These are phyloP conservation scores for Dactylis glomerata DNA, from an alignment of 176 grass and related monocot species.

Conservation along the genomic window DNA sequence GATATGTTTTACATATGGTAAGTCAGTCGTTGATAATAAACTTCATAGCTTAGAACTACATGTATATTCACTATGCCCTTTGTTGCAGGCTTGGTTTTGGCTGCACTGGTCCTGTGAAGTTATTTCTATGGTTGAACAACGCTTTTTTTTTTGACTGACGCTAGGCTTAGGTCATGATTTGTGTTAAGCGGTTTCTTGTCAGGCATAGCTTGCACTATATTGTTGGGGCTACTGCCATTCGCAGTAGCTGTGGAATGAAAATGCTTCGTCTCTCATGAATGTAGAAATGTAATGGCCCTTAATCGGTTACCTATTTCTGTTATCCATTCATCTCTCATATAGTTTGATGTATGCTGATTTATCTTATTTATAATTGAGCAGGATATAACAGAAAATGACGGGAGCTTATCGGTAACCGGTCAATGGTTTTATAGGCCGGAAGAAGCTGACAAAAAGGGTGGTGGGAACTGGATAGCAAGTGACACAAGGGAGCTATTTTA, in stretches of 20 bases:
- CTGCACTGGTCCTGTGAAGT: background rate
- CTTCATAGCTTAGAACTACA: background rate
- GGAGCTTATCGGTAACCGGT: constrained; percentile 69
- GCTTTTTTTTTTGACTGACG: background rate
- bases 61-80: background rate
- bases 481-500: constrained; percentile 96
- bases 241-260: background rate
- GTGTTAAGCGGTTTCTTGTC: constrained; percentile 2
- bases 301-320: constrained; percentile 7
- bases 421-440: constrained; percentile 99
- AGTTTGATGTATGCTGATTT: constrained; percentile 9
- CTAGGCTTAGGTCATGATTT: constrained; percentile 17
- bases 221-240: background rate
- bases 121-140: constrained; percentile 14
- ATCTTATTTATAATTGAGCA: constrained; percentile 32
- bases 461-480: constrained; percentile 71
- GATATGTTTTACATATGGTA: constrained; percentile 3
- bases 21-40: constrained; percentile 4
- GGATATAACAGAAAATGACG: constrained; percentile 75
- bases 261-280: background rate
- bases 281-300: background rate
- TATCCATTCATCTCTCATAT: background rate
- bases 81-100: background rate
- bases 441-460: constrained; percentile 88
- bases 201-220: background rate